phyloP scores from a whole-genome alignment of 352 stramenopile genomes.

The Phytophthora meadii region DNA sequence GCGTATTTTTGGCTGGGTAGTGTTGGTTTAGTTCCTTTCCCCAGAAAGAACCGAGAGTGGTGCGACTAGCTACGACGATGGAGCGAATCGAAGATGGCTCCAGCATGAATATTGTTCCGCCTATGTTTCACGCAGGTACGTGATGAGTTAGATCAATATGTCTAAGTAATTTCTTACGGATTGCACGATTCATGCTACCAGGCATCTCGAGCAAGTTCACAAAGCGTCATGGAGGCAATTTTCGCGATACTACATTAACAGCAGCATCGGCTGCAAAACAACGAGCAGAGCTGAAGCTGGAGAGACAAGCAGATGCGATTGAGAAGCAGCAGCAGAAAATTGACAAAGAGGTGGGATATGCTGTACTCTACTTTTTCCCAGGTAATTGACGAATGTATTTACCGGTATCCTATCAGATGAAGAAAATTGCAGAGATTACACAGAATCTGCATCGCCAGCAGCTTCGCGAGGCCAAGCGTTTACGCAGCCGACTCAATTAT shows the following conservation, averaged over 20 bases:
- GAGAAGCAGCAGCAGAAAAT: constrained; percentile 86
- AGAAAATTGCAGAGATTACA: constrained; percentile 78
- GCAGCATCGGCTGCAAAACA: constrained; percentile 73
- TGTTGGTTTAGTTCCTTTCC: constrained; percentile 13
- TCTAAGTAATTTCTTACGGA: neutral
- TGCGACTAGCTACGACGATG: constrained; percentile 26
- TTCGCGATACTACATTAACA: constrained; percentile 77
- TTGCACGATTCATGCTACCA: constrained; percentile 23
- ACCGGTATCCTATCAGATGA: constrained; percentile 52
- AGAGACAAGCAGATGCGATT: constrained; percentile 72
- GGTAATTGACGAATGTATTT: constrained; percentile 1
- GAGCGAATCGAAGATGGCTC: constrained; percentile 44
- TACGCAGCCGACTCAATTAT: constrained; percentile 61
- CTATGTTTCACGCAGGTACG: constrained; percentile 51
- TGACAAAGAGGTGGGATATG: constrained; percentile 57
- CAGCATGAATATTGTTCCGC: constrained; percentile 38
- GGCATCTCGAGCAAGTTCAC: constrained; percentile 88
- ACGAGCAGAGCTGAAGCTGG: constrained; percentile 66
- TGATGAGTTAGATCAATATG: neutral
- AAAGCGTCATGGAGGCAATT: constrained; percentile 71
- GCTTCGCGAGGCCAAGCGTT: constrained; percentile 65
- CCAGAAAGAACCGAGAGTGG: neutral
- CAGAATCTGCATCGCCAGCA: constrained; percentile 72
- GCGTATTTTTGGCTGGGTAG: constrained; percentile 42
- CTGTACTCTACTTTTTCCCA: too few species aligned